Evolutionary conservation across 2,329 filamentous ascomycete species (phyloP), one percentile per base, ranked within the genome.

Genomic region (Arachnomyces sp.): DNA sequence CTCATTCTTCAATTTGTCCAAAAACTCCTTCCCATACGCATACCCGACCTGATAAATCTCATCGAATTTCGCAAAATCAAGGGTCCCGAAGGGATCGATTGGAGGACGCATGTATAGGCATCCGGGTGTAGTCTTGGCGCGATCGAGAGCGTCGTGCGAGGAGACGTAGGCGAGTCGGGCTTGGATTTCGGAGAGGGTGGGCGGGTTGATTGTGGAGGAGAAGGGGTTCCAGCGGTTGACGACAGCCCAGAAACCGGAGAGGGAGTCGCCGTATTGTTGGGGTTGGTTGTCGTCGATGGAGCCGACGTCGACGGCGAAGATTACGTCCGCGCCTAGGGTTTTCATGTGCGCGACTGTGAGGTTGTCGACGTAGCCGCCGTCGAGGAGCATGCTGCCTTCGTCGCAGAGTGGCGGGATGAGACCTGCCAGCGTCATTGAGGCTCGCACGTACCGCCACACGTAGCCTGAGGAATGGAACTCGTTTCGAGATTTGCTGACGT

Each of bases 301-400:
- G 16, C 93, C 93, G 1, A 98, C 92, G 55, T 98, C 92, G 18
- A 98, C 77, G 1, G 92, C 92, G 59, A 98, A 95, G 48, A 98
- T 94, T 33, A 92, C 80, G 55, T 95, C 87, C 8, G 88, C 88
- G 0, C 92, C 92, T 0, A 98, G 74, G 3, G 81, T 83, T 62
- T 94, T 95, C 92, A 98, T 98, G 63, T 96, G 89, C 11, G 86
- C 84, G 13, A 98, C 93, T 0, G 92, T 96, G 43, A 98, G 69
- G 53, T 98, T 98, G 71, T 98, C 92, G 38, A 96, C 82, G 61
- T 98, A 98, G 12, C 92, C 92, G 31, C 92, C 92, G 53, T 98
- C 92, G 0, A 98, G 75, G 2, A 98, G 73, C 88, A 98, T 94
- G 67, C 82, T 90, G 16, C 93, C 92, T 55, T 98, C 90, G 56